Base-by-base conservation (phyloP, 108 stramenopile species). In the Nitzschia inconspicua region DNA sequence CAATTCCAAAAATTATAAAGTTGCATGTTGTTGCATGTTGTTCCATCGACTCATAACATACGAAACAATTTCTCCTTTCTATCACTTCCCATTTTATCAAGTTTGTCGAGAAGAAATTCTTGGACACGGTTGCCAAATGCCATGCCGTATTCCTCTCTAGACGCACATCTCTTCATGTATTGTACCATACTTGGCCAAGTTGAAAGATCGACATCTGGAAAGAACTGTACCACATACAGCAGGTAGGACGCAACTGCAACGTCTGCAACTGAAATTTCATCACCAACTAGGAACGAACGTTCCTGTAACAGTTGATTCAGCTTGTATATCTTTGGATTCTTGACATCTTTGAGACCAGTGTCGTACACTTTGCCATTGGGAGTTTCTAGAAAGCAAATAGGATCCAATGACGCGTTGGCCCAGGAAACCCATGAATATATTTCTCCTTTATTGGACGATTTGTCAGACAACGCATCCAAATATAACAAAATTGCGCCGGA, bases 331-430 rank as follows among this genome's bases (percentile, higher is more conserved):
- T 72, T 66, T 23, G 66, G 57, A 61, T 87, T 90, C n/a, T n/a
- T n/a, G 35, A 80, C 66, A 32, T 80, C 67, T 53, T 83, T 79
- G 28, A 95, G 60, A 2, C 77, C 82, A 14, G 91, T 95, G 55
- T 87, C 85, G 76, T 76, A 75, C 65, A 91, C 88, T 60, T 87
- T 89, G 1, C 93, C 93, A 5, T 88, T 69, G 3, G 81, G 84
- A 14, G 86, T 89, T 73, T 95, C 90, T 47, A 85, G 46, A 57
- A 95, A 95, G 52, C 90, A 91, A 60, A 95, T 85, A 19, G 86
- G 83, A 76, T 95, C 91, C 70, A 95, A 78, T 7, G 67, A 66
- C 1, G 91, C 84, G 70, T 95, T 95, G 24, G 94, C 94, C 91
- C 91, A 76, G 16, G 80, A 58, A 54, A 93, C 82, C 94, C 94